Percentiles rank a stretch among this genome's conserved stretches.
Conservation (phyloP, 2,329 filamentous ascomycete genomes). For the Pseudogymnoascus destructans region DNA sequence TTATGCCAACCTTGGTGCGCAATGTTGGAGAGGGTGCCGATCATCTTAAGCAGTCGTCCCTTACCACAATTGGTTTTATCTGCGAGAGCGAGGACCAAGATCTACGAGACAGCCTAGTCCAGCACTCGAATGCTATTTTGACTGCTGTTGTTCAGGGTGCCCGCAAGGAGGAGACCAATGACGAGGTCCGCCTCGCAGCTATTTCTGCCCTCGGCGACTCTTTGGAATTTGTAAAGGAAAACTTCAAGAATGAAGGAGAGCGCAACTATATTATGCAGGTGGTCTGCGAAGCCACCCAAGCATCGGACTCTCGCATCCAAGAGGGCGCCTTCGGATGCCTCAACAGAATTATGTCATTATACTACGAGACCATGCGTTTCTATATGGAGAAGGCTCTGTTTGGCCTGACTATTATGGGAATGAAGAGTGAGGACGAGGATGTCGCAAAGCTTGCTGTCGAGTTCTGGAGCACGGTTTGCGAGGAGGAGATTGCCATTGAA, state of each 20-base stretch:
- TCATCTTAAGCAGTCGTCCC: conserved; percentile 83
- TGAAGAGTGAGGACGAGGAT: conserved; percentile 97
- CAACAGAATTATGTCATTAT: conserved; percentile 96
- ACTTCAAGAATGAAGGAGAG: conserved; percentile 98
- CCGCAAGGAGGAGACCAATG: conserved; percentile 86
- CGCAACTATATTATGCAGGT: conserved; percentile 99
- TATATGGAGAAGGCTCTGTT: conserved; percentile 99
- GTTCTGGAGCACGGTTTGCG: conserved; percentile 99
- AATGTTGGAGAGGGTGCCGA: conserved; percentile 80
- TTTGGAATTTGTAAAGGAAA: conserved; percentile 92
- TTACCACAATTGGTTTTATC: conserved; percentile 96
- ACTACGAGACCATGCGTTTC: conserved; percentile 99
- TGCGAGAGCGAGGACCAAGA: conserved; percentile 91
- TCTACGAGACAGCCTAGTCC: conserved; percentile 63
- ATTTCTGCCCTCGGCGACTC: conserved; percentile 92
- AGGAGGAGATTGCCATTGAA: conserved; percentile 95
- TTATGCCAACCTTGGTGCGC: conserved; percentile 79
- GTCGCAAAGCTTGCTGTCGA: conserved; percentile 96
- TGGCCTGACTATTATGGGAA: conserved; percentile 90
- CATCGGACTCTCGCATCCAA: conserved; percentile 79
- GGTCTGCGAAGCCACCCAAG: conserved; percentile 96
- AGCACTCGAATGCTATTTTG: conserved; percentile 93
- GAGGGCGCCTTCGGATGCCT: conserved; percentile 93
- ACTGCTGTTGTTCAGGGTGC: conserved; percentile 96
- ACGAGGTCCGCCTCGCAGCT: conserved; percentile 81